phyloP scores from a whole-genome alignment of 345 rosid genomes.

The Eucalyptus pauciflora region DNA sequence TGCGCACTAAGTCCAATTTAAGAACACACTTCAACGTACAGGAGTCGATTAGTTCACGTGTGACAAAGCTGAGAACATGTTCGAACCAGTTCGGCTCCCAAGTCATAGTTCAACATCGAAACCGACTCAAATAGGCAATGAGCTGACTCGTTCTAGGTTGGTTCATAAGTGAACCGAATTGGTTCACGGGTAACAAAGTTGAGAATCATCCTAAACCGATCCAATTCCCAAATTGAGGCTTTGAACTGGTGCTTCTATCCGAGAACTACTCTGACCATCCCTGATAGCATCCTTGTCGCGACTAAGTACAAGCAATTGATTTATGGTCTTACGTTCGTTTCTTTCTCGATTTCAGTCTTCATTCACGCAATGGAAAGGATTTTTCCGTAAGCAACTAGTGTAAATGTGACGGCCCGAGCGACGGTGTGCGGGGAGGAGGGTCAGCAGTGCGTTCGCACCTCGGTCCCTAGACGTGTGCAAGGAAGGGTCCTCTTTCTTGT shows the following conservation, averaged over 20 bases:
- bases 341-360: not conserved
- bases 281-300: not conserved
- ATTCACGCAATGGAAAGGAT: not conserved
- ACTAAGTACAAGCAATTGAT: not conserved
- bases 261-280: not conserved
- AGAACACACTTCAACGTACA: not conserved
- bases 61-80: not conserved
- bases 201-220: not conserved
- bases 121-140: not conserved
- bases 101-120: not conserved
- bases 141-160: not conserved
- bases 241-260: not conserved
- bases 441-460: too few relatives aligned
- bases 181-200: not conserved
- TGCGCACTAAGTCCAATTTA: not conserved
- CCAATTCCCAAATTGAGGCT: not conserved
- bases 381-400: not conserved
- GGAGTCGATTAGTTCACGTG: not conserved
- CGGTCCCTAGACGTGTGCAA: rapidly evolving
- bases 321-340: not conserved
- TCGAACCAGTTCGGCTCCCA: not conserved
- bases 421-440: too few relatives aligned
- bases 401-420: not conserved
- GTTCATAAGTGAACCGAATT: not conserved
- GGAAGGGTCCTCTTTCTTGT: too few relatives aligned